Conservation (phyloP, 2,329 filamentous ascomycete species). For the Graphilbum fragrans region DNA sequence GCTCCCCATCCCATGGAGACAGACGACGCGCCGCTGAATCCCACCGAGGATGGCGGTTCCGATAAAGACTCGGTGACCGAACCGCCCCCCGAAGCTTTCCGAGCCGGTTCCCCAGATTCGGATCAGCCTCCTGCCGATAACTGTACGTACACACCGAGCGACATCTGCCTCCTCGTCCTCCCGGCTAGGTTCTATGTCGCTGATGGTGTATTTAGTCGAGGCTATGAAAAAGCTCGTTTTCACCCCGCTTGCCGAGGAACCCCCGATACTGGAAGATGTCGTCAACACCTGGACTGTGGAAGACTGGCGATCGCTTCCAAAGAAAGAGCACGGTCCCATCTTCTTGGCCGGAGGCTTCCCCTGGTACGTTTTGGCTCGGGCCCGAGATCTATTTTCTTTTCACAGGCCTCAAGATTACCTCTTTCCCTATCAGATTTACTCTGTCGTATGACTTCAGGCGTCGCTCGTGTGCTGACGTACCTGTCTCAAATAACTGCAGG, state of each 20-base stretch:
- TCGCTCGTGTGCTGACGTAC: neutral
- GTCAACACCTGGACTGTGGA: constrained; percentile 79
- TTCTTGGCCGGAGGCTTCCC: constrained; percentile 81
- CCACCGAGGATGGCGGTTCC: constrained; percentile 20
- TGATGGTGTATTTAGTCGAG: constrained; percentile 45
- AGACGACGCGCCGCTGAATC: constrained; percentile 33
- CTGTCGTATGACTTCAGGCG: neutral
- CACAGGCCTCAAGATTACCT: too few species aligned
- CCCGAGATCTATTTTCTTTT: neutral
- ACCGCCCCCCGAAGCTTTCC: constrained; percentile 42
- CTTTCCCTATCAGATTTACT: too few species aligned
- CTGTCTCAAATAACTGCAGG: constrained; percentile 36
- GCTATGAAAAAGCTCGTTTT: constrained; percentile 76
- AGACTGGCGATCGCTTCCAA: constrained; percentile 63
- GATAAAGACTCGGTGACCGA: constrained; percentile 42
- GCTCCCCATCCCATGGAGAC: constrained; percentile 45
- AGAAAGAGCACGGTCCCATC: constrained; percentile 76
- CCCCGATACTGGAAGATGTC: constrained; percentile 65
- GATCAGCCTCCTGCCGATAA: constrained; percentile 39
- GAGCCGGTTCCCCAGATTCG: constrained; percentile 33
- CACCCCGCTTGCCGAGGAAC: constrained; percentile 58
- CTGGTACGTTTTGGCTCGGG: constrained; percentile 47
- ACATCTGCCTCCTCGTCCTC: neutral
- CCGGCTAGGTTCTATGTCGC: neutral
- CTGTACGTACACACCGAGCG: constrained; percentile 31